A percentile compares a stretch with the other conserved stretches of the same genome.
Evolutionary conservation across 371 early-diverging fungal genomes (phyloP).

Genomic region (Actinomucor elegans): DNA sequence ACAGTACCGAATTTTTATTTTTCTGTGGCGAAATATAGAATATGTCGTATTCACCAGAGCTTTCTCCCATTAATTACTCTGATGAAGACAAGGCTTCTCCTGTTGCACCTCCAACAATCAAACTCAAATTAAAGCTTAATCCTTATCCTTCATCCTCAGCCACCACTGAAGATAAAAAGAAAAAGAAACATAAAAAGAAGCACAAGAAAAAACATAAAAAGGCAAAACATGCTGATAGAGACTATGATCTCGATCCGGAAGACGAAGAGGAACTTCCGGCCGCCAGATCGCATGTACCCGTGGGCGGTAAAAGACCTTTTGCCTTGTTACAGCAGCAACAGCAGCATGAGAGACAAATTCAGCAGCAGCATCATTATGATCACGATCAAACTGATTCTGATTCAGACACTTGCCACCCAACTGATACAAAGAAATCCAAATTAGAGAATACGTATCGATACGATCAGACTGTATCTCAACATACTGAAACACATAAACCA

Average conservation of each 20-base stretch:
- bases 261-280: conserved; percentile 23
- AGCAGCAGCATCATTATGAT: not conserved
- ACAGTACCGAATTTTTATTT: too few relatives aligned
- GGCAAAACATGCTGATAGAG: conserved; percentile 12
- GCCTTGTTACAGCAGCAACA: conserved; percentile 17
- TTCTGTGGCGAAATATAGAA: too few relatives aligned
- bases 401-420: conserved; percentile 18
- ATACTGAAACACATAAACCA: not conserved
- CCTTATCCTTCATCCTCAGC: conserved; percentile 16
- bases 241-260: conserved; percentile 14
- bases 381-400: conserved; percentile 1
- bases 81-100: conserved; percentile 17
- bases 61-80: conserved; percentile 28
- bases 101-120: conserved; percentile 21
- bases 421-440: conserved; percentile 11
- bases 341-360: not conserved
- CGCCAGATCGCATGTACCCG: conserved; percentile 2
- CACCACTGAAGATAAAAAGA: conserved; percentile 15
- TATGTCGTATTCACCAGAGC: conserved; percentile 38
- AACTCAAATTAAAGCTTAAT: conserved; percentile 44
- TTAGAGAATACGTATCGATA: not conserved
- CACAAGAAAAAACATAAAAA: conserved; percentile 42
- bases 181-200: conserved; percentile 44
- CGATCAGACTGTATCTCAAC: not conserved
- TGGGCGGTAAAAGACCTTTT: conserved; percentile 27